Evolutionary conservation across 352 stramenopile genomes (phyloP).

Genomic region (Pythium coloratum): DNA sequence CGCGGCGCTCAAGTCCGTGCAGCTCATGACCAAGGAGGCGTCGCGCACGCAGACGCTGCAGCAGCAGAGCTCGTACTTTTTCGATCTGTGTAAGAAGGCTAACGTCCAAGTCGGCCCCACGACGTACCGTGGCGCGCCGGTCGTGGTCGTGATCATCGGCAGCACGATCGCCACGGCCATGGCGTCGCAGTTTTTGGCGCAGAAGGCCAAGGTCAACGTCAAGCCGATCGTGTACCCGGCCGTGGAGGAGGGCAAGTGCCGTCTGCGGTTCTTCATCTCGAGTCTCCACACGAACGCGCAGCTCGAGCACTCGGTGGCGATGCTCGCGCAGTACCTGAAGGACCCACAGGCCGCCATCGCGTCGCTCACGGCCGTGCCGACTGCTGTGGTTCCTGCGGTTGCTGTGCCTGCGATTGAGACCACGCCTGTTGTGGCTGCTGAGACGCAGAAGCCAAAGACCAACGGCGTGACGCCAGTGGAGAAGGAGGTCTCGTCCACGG

Average conservation of each 20-base stretch:
- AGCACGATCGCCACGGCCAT: conserved; percentile 78
- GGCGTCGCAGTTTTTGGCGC: conserved; percentile 60
- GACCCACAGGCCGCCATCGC: conserved; percentile 25
- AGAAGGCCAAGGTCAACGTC: conserved; percentile 64
- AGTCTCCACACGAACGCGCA: conserved; percentile 69
- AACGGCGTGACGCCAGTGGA: neutral
- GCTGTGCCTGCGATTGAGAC: conserved; percentile 1
- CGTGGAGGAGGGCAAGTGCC: conserved; percentile 82
- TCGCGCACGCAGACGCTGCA: conserved; percentile 65
- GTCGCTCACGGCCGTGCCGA: conserved; percentile 9
- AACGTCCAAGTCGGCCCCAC: conserved; percentile 58
- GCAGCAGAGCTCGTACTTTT: conserved; percentile 72
- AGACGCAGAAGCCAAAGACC: neutral
- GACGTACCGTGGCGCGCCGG: conserved; percentile 68
- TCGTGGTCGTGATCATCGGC: conserved; percentile 80
- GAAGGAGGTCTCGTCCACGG: neutral
- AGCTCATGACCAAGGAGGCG: conserved; percentile 61
- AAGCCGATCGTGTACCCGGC: conserved; percentile 87
- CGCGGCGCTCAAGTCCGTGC: conserved; percentile 65
- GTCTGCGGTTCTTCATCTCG: conserved; percentile 87
- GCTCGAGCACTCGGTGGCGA: conserved; percentile 54
- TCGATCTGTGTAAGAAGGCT: conserved; percentile 65
- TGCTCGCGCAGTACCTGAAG: conserved; percentile 33
- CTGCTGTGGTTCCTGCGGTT: neutral
- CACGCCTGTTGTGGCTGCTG: neutral